Conservation (phyloP, 2,329 filamentous ascomycete genomes). For the Tolypocladium tropicale region DNA sequence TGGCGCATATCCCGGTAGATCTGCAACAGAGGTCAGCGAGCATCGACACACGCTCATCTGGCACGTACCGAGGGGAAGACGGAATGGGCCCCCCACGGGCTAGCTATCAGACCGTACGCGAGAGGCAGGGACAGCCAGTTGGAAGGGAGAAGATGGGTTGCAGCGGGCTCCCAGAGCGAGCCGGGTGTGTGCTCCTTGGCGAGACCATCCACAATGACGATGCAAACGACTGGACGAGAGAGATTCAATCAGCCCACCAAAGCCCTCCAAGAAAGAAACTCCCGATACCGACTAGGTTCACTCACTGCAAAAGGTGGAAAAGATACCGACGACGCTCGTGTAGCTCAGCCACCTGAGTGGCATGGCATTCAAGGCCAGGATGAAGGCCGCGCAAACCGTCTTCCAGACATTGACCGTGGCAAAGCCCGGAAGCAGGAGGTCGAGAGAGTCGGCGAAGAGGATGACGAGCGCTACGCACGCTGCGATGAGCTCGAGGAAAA, state of each 20-base stretch:
- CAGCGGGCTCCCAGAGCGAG: slow-evolving; percentile 70
- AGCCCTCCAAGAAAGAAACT: not conserved
- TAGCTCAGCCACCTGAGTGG: slow-evolving; percentile 78
- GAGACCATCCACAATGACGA: slow-evolving; percentile 78
- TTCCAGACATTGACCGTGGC: slow-evolving; percentile 68
- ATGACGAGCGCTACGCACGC: slow-evolving; percentile 85
- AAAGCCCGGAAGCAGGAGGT: slow-evolving; percentile 64
- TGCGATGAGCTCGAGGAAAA: slow-evolving; percentile 77
- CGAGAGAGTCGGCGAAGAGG: slow-evolving; percentile 84
- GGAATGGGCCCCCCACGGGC: slow-evolving; percentile 52
- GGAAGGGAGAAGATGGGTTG: slow-evolving; percentile 70
- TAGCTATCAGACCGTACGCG: slow-evolving; percentile 85
- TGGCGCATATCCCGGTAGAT: slow-evolving; percentile 58
- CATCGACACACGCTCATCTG: not conserved
- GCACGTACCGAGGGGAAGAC: slow-evolving; percentile 66
- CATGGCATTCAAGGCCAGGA: slow-evolving; percentile 76
- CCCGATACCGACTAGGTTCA: slow-evolving; percentile 14
- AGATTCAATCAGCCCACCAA: slow-evolving; percentile 1
- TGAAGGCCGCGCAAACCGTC: slow-evolving; percentile 64
- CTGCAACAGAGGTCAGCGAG: slow-evolving; percentile 16
- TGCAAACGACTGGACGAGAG: slow-evolving; percentile 55
- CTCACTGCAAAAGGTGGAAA: slow-evolving; percentile 80
- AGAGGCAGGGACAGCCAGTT: slow-evolving; percentile 84
- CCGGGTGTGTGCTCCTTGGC: slow-evolving; percentile 71
- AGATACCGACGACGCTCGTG: slow-evolving; percentile 85